These are phyloP conservation scores for Sclerotinia spermophila DNA, from an alignment of 2,329 filamentous ascomycete species.

Conservation along the genomic window DNA sequence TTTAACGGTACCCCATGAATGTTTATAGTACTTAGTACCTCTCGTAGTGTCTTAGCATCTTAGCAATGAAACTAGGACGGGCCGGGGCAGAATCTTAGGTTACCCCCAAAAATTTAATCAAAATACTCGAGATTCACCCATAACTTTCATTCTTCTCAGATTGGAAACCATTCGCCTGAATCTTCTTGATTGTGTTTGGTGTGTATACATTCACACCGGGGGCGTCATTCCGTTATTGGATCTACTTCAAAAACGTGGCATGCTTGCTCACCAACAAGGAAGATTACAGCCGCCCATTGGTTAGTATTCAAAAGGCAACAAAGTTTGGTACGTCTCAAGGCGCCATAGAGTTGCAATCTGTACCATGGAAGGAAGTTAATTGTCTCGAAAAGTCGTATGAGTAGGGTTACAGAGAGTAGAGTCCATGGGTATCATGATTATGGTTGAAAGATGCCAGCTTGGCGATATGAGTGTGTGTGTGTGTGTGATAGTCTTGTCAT, in stretches of 20 bases:
- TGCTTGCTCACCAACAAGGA: conserved; percentile 17
- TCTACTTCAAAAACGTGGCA: conserved; percentile 17
- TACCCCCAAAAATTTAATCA: conserved; percentile 4
- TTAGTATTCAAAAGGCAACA: background rate
- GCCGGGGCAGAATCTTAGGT: background rate
- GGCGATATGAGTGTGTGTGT: conserved; percentile 1
- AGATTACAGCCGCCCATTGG: background rate
- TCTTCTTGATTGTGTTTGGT: conserved; percentile 14
- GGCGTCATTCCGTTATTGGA: conserved; percentile 11
- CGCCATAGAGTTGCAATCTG: background rate
- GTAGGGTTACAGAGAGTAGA: conserved; percentile 7
- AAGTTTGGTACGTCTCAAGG: background rate
- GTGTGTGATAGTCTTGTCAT: background rate
- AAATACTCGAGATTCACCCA: background rate
- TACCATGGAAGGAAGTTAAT: conserved; percentile 11
- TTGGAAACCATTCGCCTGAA: conserved; percentile 6
- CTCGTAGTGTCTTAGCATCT: background rate
- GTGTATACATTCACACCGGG: background rate
- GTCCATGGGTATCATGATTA: background rate
- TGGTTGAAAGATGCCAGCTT: conserved; percentile 1
- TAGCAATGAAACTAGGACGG: background rate
- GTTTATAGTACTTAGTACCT: background rate
- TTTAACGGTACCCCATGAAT: background rate
- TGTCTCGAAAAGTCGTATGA: conserved; percentile 8
- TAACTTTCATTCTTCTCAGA: background rate